These are phyloP conservation scores for Leccinum olivaceopallidum DNA, from an alignment of 768 basidiomycete genomes.

Conservation along the genomic window DNA sequence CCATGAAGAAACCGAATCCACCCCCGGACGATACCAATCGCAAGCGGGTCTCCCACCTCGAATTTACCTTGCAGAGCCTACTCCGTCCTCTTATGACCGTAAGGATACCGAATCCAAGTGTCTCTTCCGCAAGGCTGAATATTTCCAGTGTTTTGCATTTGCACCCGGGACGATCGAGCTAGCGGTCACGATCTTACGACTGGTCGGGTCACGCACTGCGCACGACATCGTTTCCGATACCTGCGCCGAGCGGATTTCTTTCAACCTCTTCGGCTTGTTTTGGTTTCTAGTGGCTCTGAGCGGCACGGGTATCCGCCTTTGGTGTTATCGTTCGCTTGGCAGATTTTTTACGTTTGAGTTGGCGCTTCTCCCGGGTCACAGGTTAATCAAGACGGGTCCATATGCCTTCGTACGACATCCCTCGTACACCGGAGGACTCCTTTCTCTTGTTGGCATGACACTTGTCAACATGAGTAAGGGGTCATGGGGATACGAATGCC, in stretches of 20 bases:
- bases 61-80: background rate
- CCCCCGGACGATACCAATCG: background rate
- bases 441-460: slow-evolving; percentile 8
- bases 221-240: slow-evolving; percentile 2
- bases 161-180: slow-evolving; percentile 6
- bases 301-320: slow-evolving; percentile 34
- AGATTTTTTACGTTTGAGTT: slow-evolving; percentile 42
- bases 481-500: slow-evolving; percentile 19
- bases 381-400: slow-evolving; percentile 17
- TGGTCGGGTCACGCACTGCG: background rate
- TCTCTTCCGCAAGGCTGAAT: background rate
- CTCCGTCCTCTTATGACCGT: slow-evolving; percentile 5
- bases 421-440: slow-evolving; percentile 10
- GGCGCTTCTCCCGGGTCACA: slow-evolving; percentile 12
- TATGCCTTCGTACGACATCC: slow-evolving; percentile 16
- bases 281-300: slow-evolving; percentile 15
- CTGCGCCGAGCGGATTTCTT: slow-evolving; percentile 10
- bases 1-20: slow-evolving; percentile 7
- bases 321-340: slow-evolving; percentile 40
- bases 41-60: background rate
- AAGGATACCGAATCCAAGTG: background rate
- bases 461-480: slow-evolving; percentile 11
- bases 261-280: background rate
- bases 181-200: background rate
- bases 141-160: slow-evolving; percentile 2